Evolutionary conservation across 2,329 filamentous ascomycete genomes (phyloP).

Genomic region (Alternaria angustiovoidea): DNA sequence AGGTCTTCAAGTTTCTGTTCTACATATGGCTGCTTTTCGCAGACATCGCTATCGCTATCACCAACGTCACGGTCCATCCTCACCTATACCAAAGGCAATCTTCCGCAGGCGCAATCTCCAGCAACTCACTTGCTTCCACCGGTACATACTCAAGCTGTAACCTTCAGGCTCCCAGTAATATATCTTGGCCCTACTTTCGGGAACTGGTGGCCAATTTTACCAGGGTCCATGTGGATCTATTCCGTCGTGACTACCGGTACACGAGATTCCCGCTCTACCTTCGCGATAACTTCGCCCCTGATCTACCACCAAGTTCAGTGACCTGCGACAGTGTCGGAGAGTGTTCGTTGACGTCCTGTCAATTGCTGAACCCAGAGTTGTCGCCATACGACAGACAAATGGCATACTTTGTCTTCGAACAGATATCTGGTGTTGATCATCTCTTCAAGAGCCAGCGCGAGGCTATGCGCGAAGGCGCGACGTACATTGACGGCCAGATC

Average conservation of each 20-base stretch:
- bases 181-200: too few species aligned
- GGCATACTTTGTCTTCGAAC: constrained; percentile 14
- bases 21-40: neutral
- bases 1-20: rapidly evolving
- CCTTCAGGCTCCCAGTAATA: neutral
- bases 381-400: constrained; percentile 8
- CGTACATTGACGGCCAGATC: neutral
- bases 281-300: constrained; percentile 1
- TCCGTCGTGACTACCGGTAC: neutral
- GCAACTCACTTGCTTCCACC: too few species aligned
- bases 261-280: constrained; percentile 1
- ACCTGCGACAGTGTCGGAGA: constrained; percentile 8
- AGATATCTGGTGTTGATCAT: constrained; percentile 6
- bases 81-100: neutral
- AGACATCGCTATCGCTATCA: rapidly evolving
- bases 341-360: neutral
- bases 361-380: neutral
- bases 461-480: neutral
- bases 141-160: neutral
- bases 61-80: neutral
- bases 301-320: neutral
- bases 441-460: neutral
- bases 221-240: neutral
- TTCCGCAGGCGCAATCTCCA: neutral
- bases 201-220: neutral